phyloP scores from a whole-genome alignment of 306 rosid species.

The Argentina anserina region DNA sequence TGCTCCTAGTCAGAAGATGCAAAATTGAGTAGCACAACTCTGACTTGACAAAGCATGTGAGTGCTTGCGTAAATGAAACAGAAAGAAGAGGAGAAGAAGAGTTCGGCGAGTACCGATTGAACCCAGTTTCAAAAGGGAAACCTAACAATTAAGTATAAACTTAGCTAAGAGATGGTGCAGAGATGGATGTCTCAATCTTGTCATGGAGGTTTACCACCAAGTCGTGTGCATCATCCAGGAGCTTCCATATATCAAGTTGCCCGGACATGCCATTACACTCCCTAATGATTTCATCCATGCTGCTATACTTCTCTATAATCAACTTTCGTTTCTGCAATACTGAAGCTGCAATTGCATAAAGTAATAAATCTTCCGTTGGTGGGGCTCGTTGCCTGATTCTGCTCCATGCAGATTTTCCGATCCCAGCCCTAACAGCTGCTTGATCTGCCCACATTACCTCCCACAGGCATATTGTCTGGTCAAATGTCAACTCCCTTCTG shows the following conservation, averaged over 20 bases:
- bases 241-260: constrained; percentile 94
- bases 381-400: constrained; percentile 96
- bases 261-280: constrained; percentile 99
- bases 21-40: not conserved
- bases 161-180: constrained; percentile 23
- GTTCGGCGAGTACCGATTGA: constrained; percentile 7
- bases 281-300: constrained; percentile 98
- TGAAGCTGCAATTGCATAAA: constrained; percentile 91
- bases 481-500: constrained; percentile 92
- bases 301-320: constrained; percentile 87
- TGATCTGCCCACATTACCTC: constrained; percentile 99
- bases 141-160: constrained; percentile 12
- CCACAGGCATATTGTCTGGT: constrained; percentile 95
- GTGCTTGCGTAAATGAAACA: not conserved
- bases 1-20: not conserved
- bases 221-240: constrained; percentile 91
- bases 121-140: constrained; percentile 12
- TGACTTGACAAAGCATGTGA: not conserved
- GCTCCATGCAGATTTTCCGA: constrained; percentile 93
- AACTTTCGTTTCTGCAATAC: constrained; percentile 89
- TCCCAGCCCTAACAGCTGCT: constrained; percentile 92
- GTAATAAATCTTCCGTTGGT: constrained; percentile 87
- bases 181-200: constrained; percentile 69
- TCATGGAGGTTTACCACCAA: constrained; percentile 95
- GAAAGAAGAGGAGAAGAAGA: no score